Evolutionary conservation across 371 early-diverging fungal genomes (phyloP).

Genomic region (Rozella allomycis): DNA sequence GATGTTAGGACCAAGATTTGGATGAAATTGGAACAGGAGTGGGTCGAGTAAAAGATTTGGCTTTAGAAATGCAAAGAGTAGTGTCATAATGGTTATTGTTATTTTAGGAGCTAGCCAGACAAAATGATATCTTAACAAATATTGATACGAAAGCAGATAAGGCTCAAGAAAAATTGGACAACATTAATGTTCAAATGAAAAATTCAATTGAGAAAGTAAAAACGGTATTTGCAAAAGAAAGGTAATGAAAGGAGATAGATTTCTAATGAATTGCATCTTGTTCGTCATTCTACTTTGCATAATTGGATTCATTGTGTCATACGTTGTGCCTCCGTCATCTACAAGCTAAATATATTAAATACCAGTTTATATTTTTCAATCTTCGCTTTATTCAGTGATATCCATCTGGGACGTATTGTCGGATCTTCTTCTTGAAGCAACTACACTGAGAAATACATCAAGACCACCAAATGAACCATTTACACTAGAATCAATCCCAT

Average conservation of each 20-base stretch:
- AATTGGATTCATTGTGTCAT: constrained; percentile 25
- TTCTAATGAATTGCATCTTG: constrained; percentile 30
- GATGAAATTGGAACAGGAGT: constrained; percentile 24
- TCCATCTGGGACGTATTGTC: too few relatives aligned
- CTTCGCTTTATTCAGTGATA: too few relatives aligned
- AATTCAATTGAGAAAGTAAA: constrained; percentile 22
- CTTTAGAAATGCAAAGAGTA: constrained; percentile 20
- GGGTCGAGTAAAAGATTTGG: constrained; percentile 18
- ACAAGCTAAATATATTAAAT: too few relatives aligned
- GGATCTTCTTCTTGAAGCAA: too few relatives aligned
- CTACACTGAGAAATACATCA: too few relatives aligned
- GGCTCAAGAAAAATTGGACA: constrained; percentile 25
- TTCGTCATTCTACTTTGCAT: constrained; percentile 24
- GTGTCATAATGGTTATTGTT: not conserved
- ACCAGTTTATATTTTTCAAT: too few relatives aligned
- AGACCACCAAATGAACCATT: too few relatives aligned
- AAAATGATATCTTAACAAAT: constrained; percentile 22
- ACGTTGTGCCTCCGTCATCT: too few relatives aligned
- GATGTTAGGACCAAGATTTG: constrained; percentile 19
- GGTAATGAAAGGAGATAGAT: constrained; percentile 37
- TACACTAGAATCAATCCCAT: too few relatives aligned
- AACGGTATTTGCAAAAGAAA: not conserved
- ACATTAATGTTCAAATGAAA: constrained; percentile 26
- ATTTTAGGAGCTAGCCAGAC: constrained; percentile 21
- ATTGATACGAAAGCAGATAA: constrained; percentile 24